A percentile compares a stretch with the other conserved stretches of the same genome.
Conservation (phyloP, 495 filamentous ascomycete species). For the Aspergillus homomorphus region DNA sequence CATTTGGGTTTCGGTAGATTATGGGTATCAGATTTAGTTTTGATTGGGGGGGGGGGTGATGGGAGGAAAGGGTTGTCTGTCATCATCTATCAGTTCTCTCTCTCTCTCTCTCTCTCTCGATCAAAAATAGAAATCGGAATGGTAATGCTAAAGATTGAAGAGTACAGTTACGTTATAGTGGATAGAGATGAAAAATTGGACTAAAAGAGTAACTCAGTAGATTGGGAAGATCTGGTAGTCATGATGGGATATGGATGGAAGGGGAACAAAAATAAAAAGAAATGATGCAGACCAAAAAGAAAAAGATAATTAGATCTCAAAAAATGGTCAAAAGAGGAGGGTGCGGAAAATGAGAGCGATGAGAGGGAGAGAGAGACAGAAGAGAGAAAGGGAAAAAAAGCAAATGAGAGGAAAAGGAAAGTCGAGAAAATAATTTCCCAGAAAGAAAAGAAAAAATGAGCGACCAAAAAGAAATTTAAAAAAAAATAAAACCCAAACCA, state of each 20-base stretch:
- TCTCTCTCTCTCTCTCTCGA: too few species aligned
- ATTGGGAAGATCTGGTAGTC: too few species aligned
- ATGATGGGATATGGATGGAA: too few species aligned
- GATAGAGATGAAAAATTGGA: neutral
- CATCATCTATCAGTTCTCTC: too few species aligned
- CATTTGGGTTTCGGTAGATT: neutral
- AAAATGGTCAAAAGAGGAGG: neutral
- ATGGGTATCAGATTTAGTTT: neutral
- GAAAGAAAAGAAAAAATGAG: slow-evolving; percentile 16
- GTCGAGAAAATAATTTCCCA: slow-evolving; percentile 9
- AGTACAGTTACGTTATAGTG: too few species aligned
- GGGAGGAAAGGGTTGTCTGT: too few species aligned
- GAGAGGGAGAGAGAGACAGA: slow-evolving; percentile 9
- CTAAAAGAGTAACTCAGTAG: too few species aligned
- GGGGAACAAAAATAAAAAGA: too few species aligned
- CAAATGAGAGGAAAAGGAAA: slow-evolving; percentile 11
- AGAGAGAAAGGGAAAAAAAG: slow-evolving; percentile 9
- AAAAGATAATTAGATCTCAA: too few species aligned
- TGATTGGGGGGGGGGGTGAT: too few species aligned
- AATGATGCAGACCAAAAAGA: too few species aligned
- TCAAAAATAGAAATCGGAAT: neutral
- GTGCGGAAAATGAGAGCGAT: slow-evolving; percentile 4
- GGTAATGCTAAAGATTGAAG: too few species aligned
- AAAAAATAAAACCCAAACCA: slow-evolving; percentile 11
- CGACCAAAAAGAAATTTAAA: slow-evolving; percentile 14